Base-by-base conservation (phyloP, 495 filamentous ascomycete species). In the Chaetomium fimeti region DNA sequence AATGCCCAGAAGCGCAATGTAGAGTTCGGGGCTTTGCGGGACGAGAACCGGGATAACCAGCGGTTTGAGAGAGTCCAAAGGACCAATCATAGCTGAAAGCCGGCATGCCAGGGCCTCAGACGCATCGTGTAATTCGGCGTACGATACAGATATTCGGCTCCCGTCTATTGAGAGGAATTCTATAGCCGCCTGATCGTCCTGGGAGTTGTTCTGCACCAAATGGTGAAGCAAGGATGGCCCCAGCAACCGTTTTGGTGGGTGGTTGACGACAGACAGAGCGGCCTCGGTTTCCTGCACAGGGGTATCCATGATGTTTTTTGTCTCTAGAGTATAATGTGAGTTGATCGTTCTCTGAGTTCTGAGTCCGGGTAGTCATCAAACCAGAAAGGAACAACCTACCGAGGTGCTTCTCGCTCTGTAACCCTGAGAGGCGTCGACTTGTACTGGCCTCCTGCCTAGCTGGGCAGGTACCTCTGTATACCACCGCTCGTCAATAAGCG, bases 31-130 rank as follows among this genome's bases (percentile, higher is more conserved):
- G 6, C 82, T 86, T 71, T 94, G 91, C 9, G 86, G 85, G 6
- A 92, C 69, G 11, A 92, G 81, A 9, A 94, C 77, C 0, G 91
- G 91, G 20, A 94, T 79, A n/a, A 92, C 79, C 28, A 79, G 74
- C 25, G 68, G 64, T 16, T 65, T 49, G 2, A 60, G 40, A 12
- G 28, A 56, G 9, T 20, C 40, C 0, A 43, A 53, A 18, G 24
- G 13, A 6, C 58, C 56, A 16, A 52, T 57, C 20, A 81, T 68
- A 43, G 68, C 68, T 12, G 67, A 66, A 38, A 90, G 82, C 38
- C 76, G 68, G 20, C 67, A 54, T 12, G 88, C 86, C 11, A 91
- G 74, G 12, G 68, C 61, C 20, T 84, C 76, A 0, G 87, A 86
- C 1, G 79, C 72, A 22, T 66, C 63, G 65, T 91, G 84, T n/a